Percentiles rank a stretch among this genome's conserved stretches.
Conservation (phyloP, 345 rosid genomes). For the Cardiospermum halicacabum region DNA sequence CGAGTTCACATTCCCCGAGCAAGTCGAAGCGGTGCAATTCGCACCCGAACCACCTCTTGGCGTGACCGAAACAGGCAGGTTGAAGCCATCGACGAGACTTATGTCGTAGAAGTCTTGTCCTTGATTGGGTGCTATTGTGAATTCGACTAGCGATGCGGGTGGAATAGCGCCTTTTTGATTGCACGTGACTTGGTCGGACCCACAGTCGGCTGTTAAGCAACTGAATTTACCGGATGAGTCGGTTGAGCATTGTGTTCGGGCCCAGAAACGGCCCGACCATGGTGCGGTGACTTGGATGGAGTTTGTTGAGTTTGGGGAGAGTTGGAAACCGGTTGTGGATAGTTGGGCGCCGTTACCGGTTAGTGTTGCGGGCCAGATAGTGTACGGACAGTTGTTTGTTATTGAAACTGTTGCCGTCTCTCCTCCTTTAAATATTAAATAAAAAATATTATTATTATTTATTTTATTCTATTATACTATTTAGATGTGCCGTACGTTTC, state of each 20-base stretch:
- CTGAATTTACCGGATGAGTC: slow-evolving; percentile 26
- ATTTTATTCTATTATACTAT: too few species aligned
- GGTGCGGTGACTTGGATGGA: slow-evolving; percentile 11
- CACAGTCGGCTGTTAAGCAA: slow-evolving; percentile 47
- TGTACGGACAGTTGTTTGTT: slow-evolving; percentile 43
- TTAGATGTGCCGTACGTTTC: too few species aligned
- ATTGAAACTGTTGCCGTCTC: slow-evolving; percentile 32
- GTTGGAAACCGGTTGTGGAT: slow-evolving; percentile 46
- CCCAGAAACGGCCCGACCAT: slow-evolving; percentile 57
- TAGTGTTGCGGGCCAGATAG: slow-evolving; percentile 46
- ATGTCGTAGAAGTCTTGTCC: slow-evolving; percentile 40
- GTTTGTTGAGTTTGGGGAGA: slow-evolving; percentile 26
- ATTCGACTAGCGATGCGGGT: slow-evolving; percentile 40
- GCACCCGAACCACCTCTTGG: slow-evolving; percentile 26
- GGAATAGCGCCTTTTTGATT: slow-evolving; percentile 24
- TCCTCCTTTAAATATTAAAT: slow-evolving; percentile 1
- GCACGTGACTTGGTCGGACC: slow-evolving; percentile 37
- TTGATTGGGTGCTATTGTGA: slow-evolving; percentile 16
- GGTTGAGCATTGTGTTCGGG: slow-evolving; percentile 34
- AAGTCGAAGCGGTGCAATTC: slow-evolving; percentile 22
- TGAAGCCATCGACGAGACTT: slow-evolving; percentile 45
- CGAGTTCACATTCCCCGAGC: slow-evolving; percentile 19
- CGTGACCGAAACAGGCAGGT: slow-evolving; percentile 30
- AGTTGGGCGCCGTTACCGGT: slow-evolving; percentile 11
- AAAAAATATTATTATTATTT: too few species aligned